Conservation (phyloP, 2,329 filamentous ascomycete genomes). For the Epichloe hybrida region DNA sequence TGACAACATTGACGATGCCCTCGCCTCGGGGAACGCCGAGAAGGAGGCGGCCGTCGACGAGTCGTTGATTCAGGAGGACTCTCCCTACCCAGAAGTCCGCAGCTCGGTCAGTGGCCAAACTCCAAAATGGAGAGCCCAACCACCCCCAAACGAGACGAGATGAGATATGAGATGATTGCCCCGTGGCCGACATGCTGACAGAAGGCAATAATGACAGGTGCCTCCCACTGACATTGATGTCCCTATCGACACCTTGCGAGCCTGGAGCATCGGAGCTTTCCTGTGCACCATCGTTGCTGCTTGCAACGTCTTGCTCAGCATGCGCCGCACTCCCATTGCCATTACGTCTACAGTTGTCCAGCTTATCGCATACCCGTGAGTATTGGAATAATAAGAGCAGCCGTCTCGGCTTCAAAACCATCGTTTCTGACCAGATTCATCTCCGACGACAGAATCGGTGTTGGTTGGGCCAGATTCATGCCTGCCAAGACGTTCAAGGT, state of each 20-base stretch:
- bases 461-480: conserved; percentile 19
- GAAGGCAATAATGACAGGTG: conserved; percentile 4
- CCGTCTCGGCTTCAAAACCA: neutral
- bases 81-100: conserved; percentile 20
- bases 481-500: conserved; percentile 18
- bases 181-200: neutral
- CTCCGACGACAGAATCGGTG: conserved; percentile 12
- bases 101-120: conserved; percentile 9
- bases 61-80: conserved; percentile 37
- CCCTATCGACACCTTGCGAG: conserved; percentile 43
- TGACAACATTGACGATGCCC: conserved; percentile 35
- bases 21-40: conserved; percentile 29
- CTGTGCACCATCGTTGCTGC: conserved; percentile 44
- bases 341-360: conserved; percentile 43
- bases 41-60: conserved; percentile 32
- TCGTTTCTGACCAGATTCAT: neutral
- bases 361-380: conserved; percentile 36
- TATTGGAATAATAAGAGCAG: neutral
- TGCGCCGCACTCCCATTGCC: conserved; percentile 35
- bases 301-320: conserved; percentile 39
- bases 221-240: conserved; percentile 36
- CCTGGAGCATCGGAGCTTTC: conserved; percentile 43
- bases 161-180: neutral
- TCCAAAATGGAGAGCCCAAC: too few species aligned
- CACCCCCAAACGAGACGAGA: too few species aligned